Base-by-base conservation (phyloP, 2,329 filamentous ascomycete species). In the Calonectria honghensis region DNA sequence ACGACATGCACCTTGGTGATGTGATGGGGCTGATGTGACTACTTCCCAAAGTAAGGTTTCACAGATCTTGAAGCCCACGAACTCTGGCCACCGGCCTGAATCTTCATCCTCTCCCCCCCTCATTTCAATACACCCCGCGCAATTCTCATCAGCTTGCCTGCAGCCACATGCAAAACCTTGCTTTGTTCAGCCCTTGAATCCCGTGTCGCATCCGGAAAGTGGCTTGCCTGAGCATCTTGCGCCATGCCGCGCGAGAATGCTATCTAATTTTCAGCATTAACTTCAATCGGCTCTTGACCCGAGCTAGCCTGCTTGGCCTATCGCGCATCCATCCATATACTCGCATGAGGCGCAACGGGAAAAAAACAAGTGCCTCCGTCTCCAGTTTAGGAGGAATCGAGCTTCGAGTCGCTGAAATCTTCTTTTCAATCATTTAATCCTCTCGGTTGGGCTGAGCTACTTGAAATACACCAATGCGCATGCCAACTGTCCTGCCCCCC, bases 361-460 rank as follows among this genome's bases (percentile, higher is more conserved):
- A 37, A 59, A 59, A 48, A 65, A 45, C 39, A 65, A 45, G 61
- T 32, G 20, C 35, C 31, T 6, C 61, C 45, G 52, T 54, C 14
- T 29, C 35, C 27, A 70, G 45, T 52, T 54, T 6, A 6, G 27
- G 48, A 6, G 27, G 48, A 10, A 32, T 32, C 35, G 39, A 41
- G 24, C 29, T 37, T 32, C 31, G 50, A 39, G 48, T 65, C 50
- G 68, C 50, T 50, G 48, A 65, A 45, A 35, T 57, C 68, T 57
- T 63, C 39, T 65, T 65, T 68, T 73, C 65, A 70, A 57, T 65
- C 57, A 66, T 73, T 61, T 24, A 67, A 63, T 70, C 50, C 67
- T 70, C 41, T 59, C 51, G 50, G 52, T 54, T 37, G 57, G 57
- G 71, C 66, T 69, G 71, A 57, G 71, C 66, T 66, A 70, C 61